Conservation (phyloP, 108 stramenopile genomes). For the Cyclostephanos invisitatus region DNA sequence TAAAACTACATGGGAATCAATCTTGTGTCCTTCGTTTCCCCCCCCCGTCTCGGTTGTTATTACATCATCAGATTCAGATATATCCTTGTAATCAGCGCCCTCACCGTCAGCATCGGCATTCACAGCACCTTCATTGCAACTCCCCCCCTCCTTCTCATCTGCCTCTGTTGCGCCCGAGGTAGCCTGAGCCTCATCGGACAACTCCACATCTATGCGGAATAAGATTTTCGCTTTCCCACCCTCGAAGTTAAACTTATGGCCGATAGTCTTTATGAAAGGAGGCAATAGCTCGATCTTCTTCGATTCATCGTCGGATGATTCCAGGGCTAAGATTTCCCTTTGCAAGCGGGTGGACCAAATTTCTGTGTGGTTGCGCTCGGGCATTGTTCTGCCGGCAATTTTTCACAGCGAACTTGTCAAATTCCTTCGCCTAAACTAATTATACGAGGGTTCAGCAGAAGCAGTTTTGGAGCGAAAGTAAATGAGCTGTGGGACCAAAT, state of each 20-base stretch:
- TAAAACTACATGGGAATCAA: slow-evolving; percentile 49
- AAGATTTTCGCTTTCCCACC: slow-evolving; percentile 69
- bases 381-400: slow-evolving; percentile 5
- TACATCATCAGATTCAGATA: background rate
- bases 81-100: slow-evolving; percentile 5
- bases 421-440: background rate
- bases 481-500: background rate
- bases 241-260: slow-evolving; percentile 74
- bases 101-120: slow-evolving; percentile 8
- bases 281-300: slow-evolving; percentile 66
- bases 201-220: slow-evolving; percentile 65
- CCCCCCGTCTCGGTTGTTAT: slow-evolving; percentile 1
- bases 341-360: slow-evolving; percentile 90
- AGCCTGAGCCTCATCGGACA: slow-evolving; percentile 10
- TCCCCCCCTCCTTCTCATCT: slow-evolving; percentile 20
- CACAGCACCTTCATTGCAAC: background rate
- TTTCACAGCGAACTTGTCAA: background rate
- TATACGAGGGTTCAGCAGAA: slow-evolving; percentile 2
- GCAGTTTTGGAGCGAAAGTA: background rate
- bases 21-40: background rate
- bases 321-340: slow-evolving; percentile 77
- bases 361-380: slow-evolving; percentile 61
- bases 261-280: slow-evolving; percentile 64
- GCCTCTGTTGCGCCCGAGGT: slow-evolving; percentile 3
- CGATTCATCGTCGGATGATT: slow-evolving; percentile 71